These are phyloP conservation scores for Stachybotrys chartarum DNA, from an alignment of 2,329 filamentous ascomycete genomes.

Conservation along the genomic window DNA sequence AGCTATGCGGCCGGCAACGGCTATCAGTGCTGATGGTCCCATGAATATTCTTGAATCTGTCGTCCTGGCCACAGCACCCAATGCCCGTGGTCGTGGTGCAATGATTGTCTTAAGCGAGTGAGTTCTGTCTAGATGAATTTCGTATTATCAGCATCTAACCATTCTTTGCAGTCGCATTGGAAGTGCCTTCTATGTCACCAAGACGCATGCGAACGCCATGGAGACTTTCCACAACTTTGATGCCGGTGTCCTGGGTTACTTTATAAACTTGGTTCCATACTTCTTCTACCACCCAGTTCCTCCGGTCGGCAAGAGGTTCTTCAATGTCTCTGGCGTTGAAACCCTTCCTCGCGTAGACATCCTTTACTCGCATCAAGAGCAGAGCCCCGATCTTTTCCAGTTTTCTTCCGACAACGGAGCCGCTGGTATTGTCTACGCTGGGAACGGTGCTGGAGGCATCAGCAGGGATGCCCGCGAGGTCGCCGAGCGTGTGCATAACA, in stretches of 20 bases:
- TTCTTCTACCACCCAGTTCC: slow-evolving; percentile 50
- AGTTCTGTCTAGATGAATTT: background rate
- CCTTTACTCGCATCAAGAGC: slow-evolving; percentile 47
- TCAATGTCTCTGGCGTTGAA: slow-evolving; percentile 24
- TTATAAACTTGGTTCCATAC: slow-evolving; percentile 50
- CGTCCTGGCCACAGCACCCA: slow-evolving; percentile 41
- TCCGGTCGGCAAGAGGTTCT: slow-evolving; percentile 38
- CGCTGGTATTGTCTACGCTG: slow-evolving; percentile 47
- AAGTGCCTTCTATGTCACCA: slow-evolving; percentile 49
- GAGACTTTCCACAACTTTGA: slow-evolving; percentile 56
- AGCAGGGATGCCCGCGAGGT: slow-evolving; percentile 28
- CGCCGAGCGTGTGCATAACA: slow-evolving; percentile 35
- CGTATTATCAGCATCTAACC: too few species aligned
- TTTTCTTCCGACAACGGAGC: slow-evolving; percentile 42
- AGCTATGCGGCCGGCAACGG: slow-evolving; percentile 56
- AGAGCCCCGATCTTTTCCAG: slow-evolving; percentile 38
- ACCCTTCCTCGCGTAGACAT: slow-evolving; percentile 48
- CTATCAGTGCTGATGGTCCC: slow-evolving; percentile 55
- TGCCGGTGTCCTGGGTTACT: slow-evolving; percentile 48
- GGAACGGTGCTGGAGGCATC: slow-evolving; percentile 46
- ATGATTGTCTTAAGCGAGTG: slow-evolving; percentile 58
- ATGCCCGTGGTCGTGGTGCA: slow-evolving; percentile 42
- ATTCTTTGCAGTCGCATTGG: slow-evolving; percentile 28
- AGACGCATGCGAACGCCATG: slow-evolving; percentile 55
- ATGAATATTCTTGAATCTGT: slow-evolving; percentile 56